A percentile compares a stretch with the other conserved stretches of the same genome.
Conservation (phyloP, 768 basidiomycete genomes). For the Xanthoconium stramineum region DNA sequence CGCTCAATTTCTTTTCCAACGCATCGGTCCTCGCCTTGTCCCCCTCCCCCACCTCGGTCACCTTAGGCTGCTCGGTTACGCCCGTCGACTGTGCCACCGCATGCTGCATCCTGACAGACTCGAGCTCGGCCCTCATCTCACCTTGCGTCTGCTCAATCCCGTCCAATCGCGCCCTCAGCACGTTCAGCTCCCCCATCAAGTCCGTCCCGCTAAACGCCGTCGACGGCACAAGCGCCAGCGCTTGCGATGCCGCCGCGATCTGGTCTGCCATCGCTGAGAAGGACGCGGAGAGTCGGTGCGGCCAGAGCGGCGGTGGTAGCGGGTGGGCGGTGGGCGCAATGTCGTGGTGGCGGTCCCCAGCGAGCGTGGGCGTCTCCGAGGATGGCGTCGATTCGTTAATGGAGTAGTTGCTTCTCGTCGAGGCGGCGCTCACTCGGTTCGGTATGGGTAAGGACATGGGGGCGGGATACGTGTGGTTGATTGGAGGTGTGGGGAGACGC, state of each 20-base stretch:
- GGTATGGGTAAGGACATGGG: too few relatives aligned
- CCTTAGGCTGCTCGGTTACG: too few relatives aligned
- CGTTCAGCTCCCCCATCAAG: slow-evolving; percentile 8
- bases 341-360: slow-evolving; percentile 16
- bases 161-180: slow-evolving; percentile 27
- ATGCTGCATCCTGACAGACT: slow-evolving; percentile 14
- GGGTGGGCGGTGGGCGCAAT: not conserved
- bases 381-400: not conserved
- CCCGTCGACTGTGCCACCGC: too few relatives aligned
- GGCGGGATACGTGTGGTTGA: too few relatives aligned
- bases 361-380: slow-evolving; percentile 20
- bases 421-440: not conserved
- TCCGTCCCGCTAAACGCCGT: slow-evolving; percentile 20
- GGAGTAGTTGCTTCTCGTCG: slow-evolving; percentile 18
- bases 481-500: too few relatives aligned
- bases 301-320: slow-evolving; percentile 28
- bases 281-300: slow-evolving; percentile 34
- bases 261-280: slow-evolving; percentile 40
- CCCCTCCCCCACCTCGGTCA: not conserved
- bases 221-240: slow-evolving; percentile 30
- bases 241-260: slow-evolving; percentile 40
- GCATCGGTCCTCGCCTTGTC: slow-evolving; percentile 23
- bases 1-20: slow-evolving; percentile 36
- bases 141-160: slow-evolving; percentile 34
- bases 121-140: slow-evolving; percentile 31